Evolutionary conservation across 495 filamentous ascomycete species (phyloP).

Genomic region (Xylaria castorea): DNA sequence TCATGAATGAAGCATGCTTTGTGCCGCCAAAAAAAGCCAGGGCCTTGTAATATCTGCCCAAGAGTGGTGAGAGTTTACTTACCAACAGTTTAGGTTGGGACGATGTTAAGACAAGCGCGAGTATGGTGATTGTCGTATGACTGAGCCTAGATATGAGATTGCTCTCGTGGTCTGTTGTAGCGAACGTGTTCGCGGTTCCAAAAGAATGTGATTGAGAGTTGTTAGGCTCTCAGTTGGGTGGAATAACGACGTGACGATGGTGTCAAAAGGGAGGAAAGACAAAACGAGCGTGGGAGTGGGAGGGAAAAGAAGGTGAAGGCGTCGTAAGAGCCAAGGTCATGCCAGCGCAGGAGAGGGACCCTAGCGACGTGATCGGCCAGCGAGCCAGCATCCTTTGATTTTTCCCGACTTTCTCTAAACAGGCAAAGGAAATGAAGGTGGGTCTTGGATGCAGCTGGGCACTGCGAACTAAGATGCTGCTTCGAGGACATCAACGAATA

Average conservation of each 20-base stretch:
- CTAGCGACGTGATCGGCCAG: constrained; percentile 14
- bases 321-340: constrained; percentile 25
- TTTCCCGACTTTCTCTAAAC: neutral
- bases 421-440: constrained; percentile 29
- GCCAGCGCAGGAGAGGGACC: neutral
- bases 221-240: constrained; percentile 59
- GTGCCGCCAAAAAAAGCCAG: neutral
- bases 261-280: constrained; percentile 42
- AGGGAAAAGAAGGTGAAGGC: constrained; percentile 33
- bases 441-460: constrained; percentile 16
- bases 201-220: constrained; percentile 67
- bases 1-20: neutral
- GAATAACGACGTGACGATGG: constrained; percentile 41
- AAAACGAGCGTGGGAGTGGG: constrained; percentile 46
- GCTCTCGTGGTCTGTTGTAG: constrained; percentile 27
- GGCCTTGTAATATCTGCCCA: neutral
- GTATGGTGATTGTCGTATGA: constrained; percentile 13
- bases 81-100: neutral
- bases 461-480: constrained; percentile 20
- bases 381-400: constrained; percentile 12
- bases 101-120: neutral
- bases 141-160: constrained; percentile 13
- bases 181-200: constrained; percentile 47
- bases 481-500: constrained; percentile 9
- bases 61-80: neutral